These are phyloP conservation scores for Suillus lakei DNA, from an alignment of 768 basidiomycete genomes.

Conservation along the genomic window DNA sequence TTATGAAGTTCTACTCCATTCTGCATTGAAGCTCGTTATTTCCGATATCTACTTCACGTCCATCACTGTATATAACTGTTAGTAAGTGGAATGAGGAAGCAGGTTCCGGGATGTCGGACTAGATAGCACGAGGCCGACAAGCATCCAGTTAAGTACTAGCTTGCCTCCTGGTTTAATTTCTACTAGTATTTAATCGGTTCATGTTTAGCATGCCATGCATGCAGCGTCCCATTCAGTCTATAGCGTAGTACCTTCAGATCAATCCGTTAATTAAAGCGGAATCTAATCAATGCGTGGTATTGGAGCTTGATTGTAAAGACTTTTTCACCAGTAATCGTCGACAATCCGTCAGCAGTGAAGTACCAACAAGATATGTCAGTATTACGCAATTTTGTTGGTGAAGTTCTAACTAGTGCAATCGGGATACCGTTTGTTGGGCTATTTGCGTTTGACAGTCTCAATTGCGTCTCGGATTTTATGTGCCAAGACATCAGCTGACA, in stretches of 20 bases:
- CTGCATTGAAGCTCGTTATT: background rate
- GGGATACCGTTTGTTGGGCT: background rate
- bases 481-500: background rate
- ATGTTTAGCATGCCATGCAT: background rate
- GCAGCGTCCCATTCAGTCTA: background rate
- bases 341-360: no score
- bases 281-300: background rate
- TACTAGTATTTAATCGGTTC: background rate
- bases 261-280: background rate
- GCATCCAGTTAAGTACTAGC: slow-evolving; percentile 2
- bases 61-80: slow-evolving; percentile 1
- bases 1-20: background rate
- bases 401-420: background rate
- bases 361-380: background rate
- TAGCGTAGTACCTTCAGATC: background rate
- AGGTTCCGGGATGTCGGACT: background rate
- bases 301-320: background rate
- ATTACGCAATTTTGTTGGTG: background rate
- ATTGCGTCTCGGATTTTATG: background rate
- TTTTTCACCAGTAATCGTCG: background rate
- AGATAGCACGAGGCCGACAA: background rate
- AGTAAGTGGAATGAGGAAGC: background rate
- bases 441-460: background rate
- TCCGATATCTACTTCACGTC: slow-evolving; percentile 9
- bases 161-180: slow-evolving; percentile 1